Conservation (phyloP, 1,284 basidiomycete genomes). For the Naganishia cerealis region DNA sequence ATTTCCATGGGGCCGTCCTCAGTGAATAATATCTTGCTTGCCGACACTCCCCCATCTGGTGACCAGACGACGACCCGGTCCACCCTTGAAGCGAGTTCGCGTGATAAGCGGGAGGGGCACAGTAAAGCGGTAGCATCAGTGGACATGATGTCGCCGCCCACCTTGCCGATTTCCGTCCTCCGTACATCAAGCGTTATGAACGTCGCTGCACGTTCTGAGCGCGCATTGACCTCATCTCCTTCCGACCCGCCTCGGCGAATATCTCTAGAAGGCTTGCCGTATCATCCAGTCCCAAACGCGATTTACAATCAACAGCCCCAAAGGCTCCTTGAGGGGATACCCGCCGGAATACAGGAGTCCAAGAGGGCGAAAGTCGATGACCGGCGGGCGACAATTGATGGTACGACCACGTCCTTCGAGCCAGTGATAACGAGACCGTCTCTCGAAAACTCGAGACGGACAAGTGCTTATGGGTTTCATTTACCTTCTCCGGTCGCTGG, state of each 20-base stretch:
- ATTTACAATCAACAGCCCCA: background rate
- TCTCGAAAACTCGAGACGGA: background rate
- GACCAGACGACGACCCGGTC: background rate
- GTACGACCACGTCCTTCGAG: background rate
- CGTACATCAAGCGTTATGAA: background rate
- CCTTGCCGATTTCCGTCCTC: slow-evolving; percentile 5
- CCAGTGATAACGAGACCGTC: background rate
- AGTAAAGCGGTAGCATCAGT: background rate
- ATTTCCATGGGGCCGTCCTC: slow-evolving; percentile 13
- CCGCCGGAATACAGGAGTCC: background rate
- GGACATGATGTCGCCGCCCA: slow-evolving; percentile 11
- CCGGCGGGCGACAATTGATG: too few species aligned
- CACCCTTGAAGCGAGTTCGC: background rate
- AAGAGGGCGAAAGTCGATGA: too few species aligned
- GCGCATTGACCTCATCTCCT: background rate
- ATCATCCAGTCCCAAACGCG: background rate
- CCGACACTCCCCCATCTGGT: background rate
- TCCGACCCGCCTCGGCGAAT: background rate
- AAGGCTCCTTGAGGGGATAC: background rate
- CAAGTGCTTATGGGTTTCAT: slow-evolving; percentile 16
- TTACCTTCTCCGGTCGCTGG: slow-evolving; percentile 15
- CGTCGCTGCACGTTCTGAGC: background rate
- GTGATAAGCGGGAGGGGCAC: background rate
- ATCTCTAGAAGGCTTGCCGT: background rate
- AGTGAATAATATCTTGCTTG: background rate